phyloP scores from a whole-genome alignment of 345 rosid genomes.

The Firmiana major region DNA sequence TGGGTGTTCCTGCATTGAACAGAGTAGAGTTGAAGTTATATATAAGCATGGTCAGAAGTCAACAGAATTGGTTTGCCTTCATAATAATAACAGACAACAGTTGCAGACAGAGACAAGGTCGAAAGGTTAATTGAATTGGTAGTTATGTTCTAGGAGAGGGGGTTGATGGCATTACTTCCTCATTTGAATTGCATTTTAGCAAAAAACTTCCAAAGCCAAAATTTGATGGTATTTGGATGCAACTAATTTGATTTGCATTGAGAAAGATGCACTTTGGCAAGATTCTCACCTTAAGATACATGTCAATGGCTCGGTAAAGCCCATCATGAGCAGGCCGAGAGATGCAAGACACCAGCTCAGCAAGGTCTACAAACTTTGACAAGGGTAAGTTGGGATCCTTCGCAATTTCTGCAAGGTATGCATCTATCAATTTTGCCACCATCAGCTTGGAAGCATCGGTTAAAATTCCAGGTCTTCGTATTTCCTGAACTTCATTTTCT shows the following conservation, averaged over 20 bases:
- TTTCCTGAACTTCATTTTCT: conserved; percentile 40
- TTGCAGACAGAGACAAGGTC: not conserved
- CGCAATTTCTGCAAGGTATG: conserved; percentile 72
- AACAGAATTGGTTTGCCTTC: not conserved
- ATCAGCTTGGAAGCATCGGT: conserved; percentile 83
- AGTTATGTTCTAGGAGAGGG: not conserved
- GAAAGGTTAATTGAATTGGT: not conserved
- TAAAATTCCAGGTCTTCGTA: conserved; percentile 47
- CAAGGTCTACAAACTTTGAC: conserved; percentile 56
- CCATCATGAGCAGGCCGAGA: conserved; percentile 80
- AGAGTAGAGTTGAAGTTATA: not conserved
- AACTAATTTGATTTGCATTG: not conserved
- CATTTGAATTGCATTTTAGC: too few species aligned
- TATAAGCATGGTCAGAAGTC: not conserved
- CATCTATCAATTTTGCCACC: conserved; percentile 74
- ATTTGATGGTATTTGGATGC: not conserved
- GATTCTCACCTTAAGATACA: conserved; percentile 63
- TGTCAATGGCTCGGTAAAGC: conserved; percentile 80
- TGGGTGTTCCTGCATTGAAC: conserved; percentile 64
- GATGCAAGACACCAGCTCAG: conserved; percentile 57
- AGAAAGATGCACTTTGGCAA: not conserved
- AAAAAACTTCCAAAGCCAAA: not conserved
- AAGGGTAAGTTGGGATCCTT: conserved; percentile 63
- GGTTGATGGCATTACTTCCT: too few species aligned
- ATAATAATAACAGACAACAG: not conserved